Conservation (phyloP, 1,284 basidiomycete species). For the Taiwanofungus camphoratus region DNA sequence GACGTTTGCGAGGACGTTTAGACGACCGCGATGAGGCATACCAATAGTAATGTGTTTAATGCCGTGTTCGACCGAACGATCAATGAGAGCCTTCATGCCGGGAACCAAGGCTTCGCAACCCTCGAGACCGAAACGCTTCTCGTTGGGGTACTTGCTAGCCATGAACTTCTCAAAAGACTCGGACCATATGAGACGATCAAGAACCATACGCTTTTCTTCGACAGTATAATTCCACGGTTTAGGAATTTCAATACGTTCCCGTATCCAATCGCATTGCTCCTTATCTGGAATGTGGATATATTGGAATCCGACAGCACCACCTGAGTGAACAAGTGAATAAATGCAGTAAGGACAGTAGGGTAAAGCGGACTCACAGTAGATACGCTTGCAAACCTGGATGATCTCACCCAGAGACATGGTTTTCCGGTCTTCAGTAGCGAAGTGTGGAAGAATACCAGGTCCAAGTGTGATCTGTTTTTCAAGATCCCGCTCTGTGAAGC, state of each 20-base stretch:
- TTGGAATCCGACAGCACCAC: slow-evolving; percentile 91
- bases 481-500: slow-evolving; percentile 91
- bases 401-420: slow-evolving; percentile 92
- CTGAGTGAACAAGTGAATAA: slow-evolving; percentile 34
- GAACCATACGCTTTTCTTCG: slow-evolving; percentile 98
- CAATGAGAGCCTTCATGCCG: slow-evolving; percentile 99
- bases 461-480: slow-evolving; percentile 94
- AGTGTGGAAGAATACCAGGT: slow-evolving; percentile 94
- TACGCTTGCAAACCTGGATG: slow-evolving; percentile 87
- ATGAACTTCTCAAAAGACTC: slow-evolving; percentile 99
- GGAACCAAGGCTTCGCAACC: slow-evolving; percentile 97
- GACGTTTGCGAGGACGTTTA: slow-evolving; percentile 98
- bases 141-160: slow-evolving; percentile 97
- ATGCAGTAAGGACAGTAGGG: neutral
- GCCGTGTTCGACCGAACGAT: slow-evolving; percentile 94
- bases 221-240: slow-evolving; percentile 98
- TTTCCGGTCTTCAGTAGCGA: slow-evolving; percentile 77
- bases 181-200: slow-evolving; percentile 99
- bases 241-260: slow-evolving; percentile 93
- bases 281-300: slow-evolving; percentile 99
- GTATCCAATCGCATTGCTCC: slow-evolving; percentile 99
- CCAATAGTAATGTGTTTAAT: slow-evolving; percentile 96
- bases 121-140: slow-evolving; percentile 99
- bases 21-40: slow-evolving; percentile 98
- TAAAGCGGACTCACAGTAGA: slow-evolving; percentile 73